Evolutionary conservation across 2,329 filamentous ascomycete genomes (phyloP), one percentile per base, ranked within the genome.

Genomic region (Penicillium janthinellum): DNA sequence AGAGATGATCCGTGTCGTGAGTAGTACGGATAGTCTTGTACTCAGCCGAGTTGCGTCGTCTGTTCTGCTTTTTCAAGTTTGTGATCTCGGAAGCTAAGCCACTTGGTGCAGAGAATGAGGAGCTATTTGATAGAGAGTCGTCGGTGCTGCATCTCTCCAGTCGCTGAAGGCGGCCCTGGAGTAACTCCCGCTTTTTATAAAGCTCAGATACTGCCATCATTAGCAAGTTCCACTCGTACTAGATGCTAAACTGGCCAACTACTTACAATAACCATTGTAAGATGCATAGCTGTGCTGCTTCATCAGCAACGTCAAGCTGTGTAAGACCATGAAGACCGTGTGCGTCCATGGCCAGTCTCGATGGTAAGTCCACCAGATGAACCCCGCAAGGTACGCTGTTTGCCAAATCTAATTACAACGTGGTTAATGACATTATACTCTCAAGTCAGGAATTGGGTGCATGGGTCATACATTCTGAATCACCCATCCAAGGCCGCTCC

Each of bases 301-400:
- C 90, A 93, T 93, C 25, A 93, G 72, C 82, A 92, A 89, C 3
- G 90, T 85, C 57, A 93, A 77, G 14, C 86, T 86, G 70, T 93
- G 90, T 17, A 93, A 78, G 10, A 67, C 63, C 45, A 91, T 90
- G 73, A 90, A 92, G 17, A 92, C 88, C 1, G 89, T 91, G 69
- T 92, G 90, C 14, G 90, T 91, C 90, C 90, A 93, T 1, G 90
- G 88, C 90, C 90, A 94, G 53, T 91, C 85, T 4, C 90, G 83
- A 69, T 87, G 83, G 52, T 89, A 82, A 0, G 89, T 88, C 78
- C 89, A 85, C 54, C 83, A 84, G 5, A 92, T 78, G 3, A 89
- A 83, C 8, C 80, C 80, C 4, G 78, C 81, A 11, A 92, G 82
- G 67, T 88, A 92, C 14, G 80, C 62, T 0, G 81, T 78, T 76